A percentile compares a stretch with the other conserved stretches of the same genome.
phyloP scores from a whole-genome alignment of 2,329 filamentous ascomycete genomes.

The Coniochaeta sp. region DNA sequence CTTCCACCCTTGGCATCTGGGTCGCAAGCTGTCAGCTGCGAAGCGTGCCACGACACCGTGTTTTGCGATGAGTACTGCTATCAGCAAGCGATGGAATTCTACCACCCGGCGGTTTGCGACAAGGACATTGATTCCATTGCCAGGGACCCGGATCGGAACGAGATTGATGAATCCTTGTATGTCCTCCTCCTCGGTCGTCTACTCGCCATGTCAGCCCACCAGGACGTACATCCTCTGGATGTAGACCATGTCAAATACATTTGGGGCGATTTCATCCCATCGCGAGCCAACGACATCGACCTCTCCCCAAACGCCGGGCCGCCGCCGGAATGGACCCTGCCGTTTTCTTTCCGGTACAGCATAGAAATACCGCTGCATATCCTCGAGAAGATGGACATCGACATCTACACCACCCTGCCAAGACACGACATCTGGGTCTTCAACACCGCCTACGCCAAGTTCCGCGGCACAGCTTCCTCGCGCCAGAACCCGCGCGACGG shows the following conservation, averaged over 20 bases:
- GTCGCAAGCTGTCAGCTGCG: constrained; percentile 43
- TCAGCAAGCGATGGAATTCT: constrained; percentile 47
- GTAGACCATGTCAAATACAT: constrained; percentile 58
- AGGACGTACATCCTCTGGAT: constrained; percentile 55
- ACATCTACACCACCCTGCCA: constrained; percentile 55
- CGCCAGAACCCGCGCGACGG: constrained; percentile 69
- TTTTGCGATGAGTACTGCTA: constrained; percentile 57
- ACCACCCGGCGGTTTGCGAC: constrained; percentile 59
- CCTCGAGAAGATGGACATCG: constrained; percentile 77
- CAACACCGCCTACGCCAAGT: constrained; percentile 89
- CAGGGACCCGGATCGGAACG: constrained; percentile 52
- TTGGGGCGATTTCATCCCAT: constrained; percentile 59
- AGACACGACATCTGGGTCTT: constrained; percentile 73
- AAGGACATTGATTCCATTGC: constrained; percentile 59
- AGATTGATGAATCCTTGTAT: constrained; percentile 55
- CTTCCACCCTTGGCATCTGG: constrained; percentile 53
- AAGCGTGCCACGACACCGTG: constrained; percentile 57
- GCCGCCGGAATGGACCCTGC: constrained; percentile 58
- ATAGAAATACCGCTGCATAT: constrained; percentile 69
- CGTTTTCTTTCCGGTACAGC: constrained; percentile 71
- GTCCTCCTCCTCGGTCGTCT: constrained; percentile 54
- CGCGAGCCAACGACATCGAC: constrained; percentile 43
- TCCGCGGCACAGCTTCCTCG: constrained; percentile 85
- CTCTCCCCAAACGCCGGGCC: constrained; percentile 46
- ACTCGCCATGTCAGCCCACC: constrained; percentile 55